Evolutionary conservation across 345 rosid species (phyloP).

Genomic region (Syzygium jambos): DNA sequence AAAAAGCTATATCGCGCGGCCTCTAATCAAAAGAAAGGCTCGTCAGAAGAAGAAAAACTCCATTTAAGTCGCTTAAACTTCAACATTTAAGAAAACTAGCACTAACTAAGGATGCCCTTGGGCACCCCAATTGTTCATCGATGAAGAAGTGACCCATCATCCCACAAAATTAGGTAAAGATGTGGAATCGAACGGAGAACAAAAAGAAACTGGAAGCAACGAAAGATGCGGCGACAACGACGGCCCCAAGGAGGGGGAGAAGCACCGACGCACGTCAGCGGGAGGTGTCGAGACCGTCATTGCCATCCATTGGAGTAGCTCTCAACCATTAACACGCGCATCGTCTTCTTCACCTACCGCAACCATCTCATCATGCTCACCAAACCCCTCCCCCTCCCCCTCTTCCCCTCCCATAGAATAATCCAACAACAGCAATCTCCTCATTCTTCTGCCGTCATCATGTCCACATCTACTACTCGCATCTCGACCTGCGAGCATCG

Average conservation of each 20-base stretch:
- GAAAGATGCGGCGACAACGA: background rate
- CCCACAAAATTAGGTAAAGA: background rate
- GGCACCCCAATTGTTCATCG: background rate
- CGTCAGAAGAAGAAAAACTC: background rate
- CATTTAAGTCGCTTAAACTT: background rate
- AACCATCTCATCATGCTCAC: constrained; percentile 1
- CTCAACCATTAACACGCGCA: background rate
- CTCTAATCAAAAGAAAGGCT: background rate
- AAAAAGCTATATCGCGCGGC: background rate
- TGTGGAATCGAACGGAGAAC: background rate
- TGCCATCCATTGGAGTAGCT: background rate
- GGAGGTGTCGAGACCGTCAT: constrained; percentile 1
- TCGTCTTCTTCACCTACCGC: background rate
- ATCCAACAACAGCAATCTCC: background rate
- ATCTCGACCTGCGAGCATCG: too few species aligned
- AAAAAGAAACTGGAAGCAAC: background rate
- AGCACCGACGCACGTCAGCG: background rate
- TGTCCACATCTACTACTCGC: background rate
- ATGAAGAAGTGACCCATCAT: background rate
- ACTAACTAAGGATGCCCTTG: background rate
- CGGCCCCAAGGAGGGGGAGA: background rate
- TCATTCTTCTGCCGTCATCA: background rate
- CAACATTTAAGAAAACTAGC: background rate
- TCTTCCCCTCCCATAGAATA: background rate
- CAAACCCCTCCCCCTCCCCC: background rate